Evolutionary conservation across 169 alveolate genomes (phyloP).

Genomic region (Plasmodium ovale): DNA sequence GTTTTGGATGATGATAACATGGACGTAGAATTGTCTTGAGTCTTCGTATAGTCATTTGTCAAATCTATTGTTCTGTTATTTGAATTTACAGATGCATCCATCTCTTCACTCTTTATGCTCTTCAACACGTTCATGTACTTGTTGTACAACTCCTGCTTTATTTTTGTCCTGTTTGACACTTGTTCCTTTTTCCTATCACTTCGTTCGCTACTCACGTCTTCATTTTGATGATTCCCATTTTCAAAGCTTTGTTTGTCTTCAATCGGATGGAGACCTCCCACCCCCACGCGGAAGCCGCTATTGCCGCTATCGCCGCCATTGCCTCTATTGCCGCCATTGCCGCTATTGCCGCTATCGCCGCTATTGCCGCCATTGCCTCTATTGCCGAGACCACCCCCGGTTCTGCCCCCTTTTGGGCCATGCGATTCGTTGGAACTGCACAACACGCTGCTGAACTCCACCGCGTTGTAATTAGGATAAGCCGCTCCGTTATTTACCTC

Average conservation of each 20-base stretch:
- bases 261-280: background rate
- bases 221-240: background rate
- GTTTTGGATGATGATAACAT: conserved; percentile 60
- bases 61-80: conserved; percentile 56
- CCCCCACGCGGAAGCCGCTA: background rate
- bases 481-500: background rate
- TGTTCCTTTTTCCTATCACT: conserved; percentile 14
- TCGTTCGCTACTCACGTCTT: background rate
- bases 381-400: background rate
- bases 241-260: background rate
- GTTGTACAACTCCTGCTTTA: conserved; percentile 40
- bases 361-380: background rate
- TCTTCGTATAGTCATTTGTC: conserved; percentile 51
- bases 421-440: conserved; percentile 43
- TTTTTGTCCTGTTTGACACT: conserved; percentile 5
- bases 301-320: background rate
- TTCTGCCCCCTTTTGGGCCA: conserved; percentile 6
- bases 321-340: background rate
- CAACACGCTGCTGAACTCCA: conserved; percentile 9
- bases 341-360: background rate
- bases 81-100: conserved; percentile 64
- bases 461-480: conserved; percentile 10
- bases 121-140: conserved; percentile 67
- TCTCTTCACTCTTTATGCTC: conserved; percentile 70
- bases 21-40: conserved; percentile 73